Conservation (phyloP, 352 stramenopile genomes). For the Blastocystis sp. region DNA sequence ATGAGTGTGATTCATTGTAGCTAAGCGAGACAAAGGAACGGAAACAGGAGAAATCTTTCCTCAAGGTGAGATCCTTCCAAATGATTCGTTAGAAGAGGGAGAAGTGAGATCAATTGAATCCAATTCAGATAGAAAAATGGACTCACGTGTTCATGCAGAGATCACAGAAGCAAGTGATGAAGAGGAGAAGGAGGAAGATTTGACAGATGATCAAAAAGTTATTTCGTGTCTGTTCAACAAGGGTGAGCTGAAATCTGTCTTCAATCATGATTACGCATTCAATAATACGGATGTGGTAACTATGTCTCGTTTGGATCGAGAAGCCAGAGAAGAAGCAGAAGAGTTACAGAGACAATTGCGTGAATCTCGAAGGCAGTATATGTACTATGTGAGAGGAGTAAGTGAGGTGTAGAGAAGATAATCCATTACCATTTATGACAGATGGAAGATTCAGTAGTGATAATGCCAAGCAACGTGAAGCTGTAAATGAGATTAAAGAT, state of each 20-base stretch:
- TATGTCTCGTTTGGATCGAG: constrained; percentile 33
- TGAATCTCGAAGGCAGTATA: background rate
- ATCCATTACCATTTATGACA: background rate
- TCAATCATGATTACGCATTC: constrained; percentile 78
- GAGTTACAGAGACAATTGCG: constrained; percentile 14
- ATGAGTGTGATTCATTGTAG: constrained; percentile 70
- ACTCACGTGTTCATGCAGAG: background rate
- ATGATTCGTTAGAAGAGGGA: constrained; percentile 71
- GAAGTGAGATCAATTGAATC: background rate
- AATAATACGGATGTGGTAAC: constrained; percentile 55
- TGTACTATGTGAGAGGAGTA: background rate
- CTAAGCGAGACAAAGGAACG: constrained; percentile 70
- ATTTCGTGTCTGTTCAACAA: constrained; percentile 80
- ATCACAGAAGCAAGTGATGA: constrained; percentile 42
- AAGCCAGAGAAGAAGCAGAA: constrained; percentile 30
- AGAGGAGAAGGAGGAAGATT: constrained; percentile 68
- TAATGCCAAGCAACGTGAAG: background rate
- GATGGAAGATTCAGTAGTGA: background rate
- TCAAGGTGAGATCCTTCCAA: constrained; percentile 65
- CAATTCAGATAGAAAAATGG: no score
- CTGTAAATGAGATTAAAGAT: background rate
- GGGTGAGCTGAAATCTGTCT: constrained; percentile 82
- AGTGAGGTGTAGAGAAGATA: constrained; percentile 18
- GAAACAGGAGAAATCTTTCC: constrained; percentile 83
- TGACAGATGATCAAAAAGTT: constrained; percentile 75